phyloP scores from a whole-genome alignment of 495 filamentous ascomycete genomes.

The Penicillium waksmanii region DNA sequence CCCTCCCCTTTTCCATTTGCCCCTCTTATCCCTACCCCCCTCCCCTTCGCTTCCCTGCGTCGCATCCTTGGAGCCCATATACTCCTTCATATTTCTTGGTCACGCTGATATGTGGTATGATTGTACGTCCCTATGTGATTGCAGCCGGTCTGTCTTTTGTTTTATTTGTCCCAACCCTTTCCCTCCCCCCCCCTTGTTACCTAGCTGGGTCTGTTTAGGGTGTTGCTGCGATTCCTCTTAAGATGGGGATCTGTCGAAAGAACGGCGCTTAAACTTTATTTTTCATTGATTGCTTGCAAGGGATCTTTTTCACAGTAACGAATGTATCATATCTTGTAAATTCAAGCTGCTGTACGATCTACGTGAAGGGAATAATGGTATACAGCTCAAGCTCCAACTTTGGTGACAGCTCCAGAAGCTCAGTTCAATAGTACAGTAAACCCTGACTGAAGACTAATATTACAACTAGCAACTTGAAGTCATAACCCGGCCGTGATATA shows the following conservation, averaged over 20 bases:
- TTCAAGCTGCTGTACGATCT: neutral
- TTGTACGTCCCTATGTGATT: conserved; percentile 26
- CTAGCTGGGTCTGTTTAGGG: conserved; percentile 9
- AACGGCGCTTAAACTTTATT: conserved; percentile 1
- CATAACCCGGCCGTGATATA: no score
- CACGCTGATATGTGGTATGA: conserved; percentile 33
- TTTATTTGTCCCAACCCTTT: neutral
- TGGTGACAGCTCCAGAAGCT: no score
- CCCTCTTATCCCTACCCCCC: conserved; percentile 2
- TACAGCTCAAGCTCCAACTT: conserved; percentile 8
- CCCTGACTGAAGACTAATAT: no score
- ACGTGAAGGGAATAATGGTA: neutral
- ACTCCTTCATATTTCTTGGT: conserved; percentile 8
- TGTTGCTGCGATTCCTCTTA: conserved; percentile 10
- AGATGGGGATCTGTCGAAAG: neutral
- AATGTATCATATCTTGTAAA: conserved; percentile 1
- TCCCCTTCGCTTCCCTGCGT: neutral
- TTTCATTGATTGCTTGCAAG: neutral
- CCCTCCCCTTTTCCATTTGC: neutral
- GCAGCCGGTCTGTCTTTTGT: conserved; percentile 22
- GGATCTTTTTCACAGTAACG: neutral
- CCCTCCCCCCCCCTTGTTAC: neutral
- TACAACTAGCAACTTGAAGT: no score
- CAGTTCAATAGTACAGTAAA: no score
- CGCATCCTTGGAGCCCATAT: neutral